Percentiles rank a stretch among this genome's conserved stretches.
These are phyloP conservation scores for Ustilago trichophora DNA, from an alignment of 1,284 basidiomycete genomes.

Conservation along the genomic window DNA sequence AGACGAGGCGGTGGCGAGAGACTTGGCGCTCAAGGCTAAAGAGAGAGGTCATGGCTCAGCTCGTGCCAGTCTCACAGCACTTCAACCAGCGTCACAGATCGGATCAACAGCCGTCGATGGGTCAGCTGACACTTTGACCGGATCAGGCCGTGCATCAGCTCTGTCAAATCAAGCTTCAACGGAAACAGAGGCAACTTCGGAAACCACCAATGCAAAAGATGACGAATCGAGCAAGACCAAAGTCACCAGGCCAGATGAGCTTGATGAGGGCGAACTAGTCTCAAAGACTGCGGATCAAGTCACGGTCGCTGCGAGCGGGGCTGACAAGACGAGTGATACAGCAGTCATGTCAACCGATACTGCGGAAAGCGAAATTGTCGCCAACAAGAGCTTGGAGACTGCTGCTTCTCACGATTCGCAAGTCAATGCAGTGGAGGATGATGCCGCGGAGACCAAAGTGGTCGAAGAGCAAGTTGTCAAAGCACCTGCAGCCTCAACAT, in stretches of 20 bases:
- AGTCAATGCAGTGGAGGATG: not conserved
- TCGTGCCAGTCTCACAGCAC: slow-evolving; percentile 14
- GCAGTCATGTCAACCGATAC: no score
- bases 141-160: not conserved
- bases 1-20: slow-evolving; percentile 46
- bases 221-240: slow-evolving; percentile 1
- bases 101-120: slow-evolving; percentile 2
- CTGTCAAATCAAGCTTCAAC: not conserved
- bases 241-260: no score
- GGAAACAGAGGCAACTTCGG: not conserved
- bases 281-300: no score
- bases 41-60: slow-evolving; percentile 38
- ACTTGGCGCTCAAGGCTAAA: slow-evolving; percentile 42
- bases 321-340: no score
- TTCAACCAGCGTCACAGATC: slow-evolving; percentile 11
- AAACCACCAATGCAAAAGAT: not conserved
- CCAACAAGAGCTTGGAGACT: no score
- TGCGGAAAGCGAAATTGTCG: no score
- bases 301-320: no score
- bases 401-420: no score
- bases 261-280: no score
- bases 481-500: no score
- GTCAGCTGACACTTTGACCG: slow-evolving; percentile 1
- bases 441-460: not conserved
- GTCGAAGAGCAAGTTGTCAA: no score